Conservation (phyloP, 2,329 filamentous ascomycete genomes). For the Pseudogymnoascus sp. region DNA sequence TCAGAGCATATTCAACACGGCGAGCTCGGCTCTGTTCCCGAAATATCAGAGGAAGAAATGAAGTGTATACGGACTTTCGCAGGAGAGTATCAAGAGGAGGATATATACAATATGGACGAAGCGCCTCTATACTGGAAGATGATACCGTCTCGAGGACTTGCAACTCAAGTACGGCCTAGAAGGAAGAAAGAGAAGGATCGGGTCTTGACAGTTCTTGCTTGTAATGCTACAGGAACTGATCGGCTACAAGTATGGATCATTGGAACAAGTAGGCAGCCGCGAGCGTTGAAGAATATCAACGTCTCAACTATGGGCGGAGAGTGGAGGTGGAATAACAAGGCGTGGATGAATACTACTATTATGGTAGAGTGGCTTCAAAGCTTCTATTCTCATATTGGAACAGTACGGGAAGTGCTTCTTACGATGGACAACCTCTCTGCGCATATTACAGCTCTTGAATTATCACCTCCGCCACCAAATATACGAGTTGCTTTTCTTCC, state of each 20-base stretch:
- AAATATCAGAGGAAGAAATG: constrained; percentile 11
- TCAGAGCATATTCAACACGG: constrained; percentile 9
- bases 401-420: constrained; percentile 7
- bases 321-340: no score
- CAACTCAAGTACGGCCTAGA: neutral
- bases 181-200: constrained; percentile 5
- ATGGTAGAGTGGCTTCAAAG: constrained; percentile 10
- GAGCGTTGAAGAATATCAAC: no score
- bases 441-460: constrained; percentile 6
- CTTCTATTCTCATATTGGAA: constrained; percentile 9
- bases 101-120: no score
- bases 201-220: neutral
- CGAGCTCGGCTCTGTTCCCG: constrained; percentile 9
- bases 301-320: no score
- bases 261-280: no score
- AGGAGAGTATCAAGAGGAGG: no score
- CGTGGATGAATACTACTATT: constrained; percentile 5
- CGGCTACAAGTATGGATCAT: no score
- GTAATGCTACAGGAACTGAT: constrained; percentile 7
- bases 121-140: constrained; percentile 17
- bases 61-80: constrained; percentile 11
- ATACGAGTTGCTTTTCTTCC: constrained; percentile 9
- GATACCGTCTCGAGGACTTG: constrained; percentile 13
- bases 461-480: constrained; percentile 7
- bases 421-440: constrained; percentile 10